phyloP scores from a whole-genome alignment of 2,329 filamentous ascomycete species.

The Talaromyces sp. region DNA sequence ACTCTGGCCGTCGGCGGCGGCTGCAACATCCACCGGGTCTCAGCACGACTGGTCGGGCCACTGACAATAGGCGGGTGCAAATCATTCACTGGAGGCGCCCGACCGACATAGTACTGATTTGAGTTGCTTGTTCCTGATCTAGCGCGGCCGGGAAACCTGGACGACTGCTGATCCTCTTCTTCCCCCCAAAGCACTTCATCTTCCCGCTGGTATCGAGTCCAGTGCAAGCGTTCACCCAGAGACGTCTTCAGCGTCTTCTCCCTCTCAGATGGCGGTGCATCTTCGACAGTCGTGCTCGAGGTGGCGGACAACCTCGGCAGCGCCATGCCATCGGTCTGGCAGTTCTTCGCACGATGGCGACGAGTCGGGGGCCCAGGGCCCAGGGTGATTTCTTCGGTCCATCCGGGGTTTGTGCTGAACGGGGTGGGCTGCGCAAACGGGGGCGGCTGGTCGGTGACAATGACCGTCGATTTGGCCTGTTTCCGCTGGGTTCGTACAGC shows the following conservation, averaged over 20 bases:
- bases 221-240: constrained; percentile 63
- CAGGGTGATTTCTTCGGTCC: constrained; percentile 78
- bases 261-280: constrained; percentile 32
- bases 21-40: constrained; percentile 85
- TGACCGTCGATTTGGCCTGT: constrained; percentile 56
- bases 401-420: constrained; percentile 82
- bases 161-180: constrained; percentile 55
- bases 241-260: constrained; percentile 38
- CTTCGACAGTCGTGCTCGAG: constrained; percentile 24
- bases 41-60: constrained; percentile 61
- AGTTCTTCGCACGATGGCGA: constrained; percentile 52
- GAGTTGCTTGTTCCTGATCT: constrained; percentile 28
- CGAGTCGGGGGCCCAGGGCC: constrained; percentile 67
- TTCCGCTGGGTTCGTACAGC: constrained; percentile 63
- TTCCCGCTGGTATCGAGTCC: constrained; percentile 73
- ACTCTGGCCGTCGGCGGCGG: constrained; percentile 83
- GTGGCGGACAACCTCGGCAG: constrained; percentile 12
- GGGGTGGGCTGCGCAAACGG: constrained; percentile 70
- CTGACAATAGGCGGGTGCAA: constrained; percentile 80
- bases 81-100: constrained; percentile 73
- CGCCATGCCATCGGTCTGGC: constrained; percentile 53
- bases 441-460: constrained; percentile 59
- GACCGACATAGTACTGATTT: constrained; percentile 55
- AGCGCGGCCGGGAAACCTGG: constrained; percentile 40
- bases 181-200: constrained; percentile 82